Evolutionary conservation across 1,139 yeast species (phyloP).

Genomic region (Saccharomyces hybrid): DNA sequence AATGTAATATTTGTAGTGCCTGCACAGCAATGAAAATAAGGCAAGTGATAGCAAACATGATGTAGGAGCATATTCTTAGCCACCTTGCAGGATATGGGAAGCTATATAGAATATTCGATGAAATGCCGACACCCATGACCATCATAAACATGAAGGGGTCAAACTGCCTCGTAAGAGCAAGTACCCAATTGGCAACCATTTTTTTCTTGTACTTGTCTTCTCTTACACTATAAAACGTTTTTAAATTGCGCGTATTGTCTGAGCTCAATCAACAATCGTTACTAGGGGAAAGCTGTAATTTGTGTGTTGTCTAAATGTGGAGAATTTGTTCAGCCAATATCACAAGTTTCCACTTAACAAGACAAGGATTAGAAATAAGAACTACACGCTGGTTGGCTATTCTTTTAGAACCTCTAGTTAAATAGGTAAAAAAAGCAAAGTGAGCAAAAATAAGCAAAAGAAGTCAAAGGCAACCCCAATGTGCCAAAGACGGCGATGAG

Average conservation of each 20-base stretch:
- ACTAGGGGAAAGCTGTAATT: neutral
- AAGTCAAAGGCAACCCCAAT: neutral
- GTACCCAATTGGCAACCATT: neutral
- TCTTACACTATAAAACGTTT: neutral
- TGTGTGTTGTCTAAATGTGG: neutral
- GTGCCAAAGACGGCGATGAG: neutral
- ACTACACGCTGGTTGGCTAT: neutral
- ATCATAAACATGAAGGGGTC: constrained; percentile 60
- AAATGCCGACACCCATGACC: constrained; percentile 82
- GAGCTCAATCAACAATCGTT: neutral
- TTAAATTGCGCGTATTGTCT: neutral
- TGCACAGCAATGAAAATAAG: constrained; percentile 40
- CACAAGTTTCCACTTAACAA: neutral
- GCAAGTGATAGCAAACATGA: constrained; percentile 51
- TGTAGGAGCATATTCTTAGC: constrained; percentile 51
- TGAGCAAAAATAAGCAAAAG: neutral
- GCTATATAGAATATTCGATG: constrained; percentile 48
- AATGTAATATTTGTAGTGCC: constrained; percentile 22
- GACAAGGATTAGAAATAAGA: neutral
- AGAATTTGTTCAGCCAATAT: neutral
- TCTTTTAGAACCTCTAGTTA: neutral
- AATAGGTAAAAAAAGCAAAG: neutral
- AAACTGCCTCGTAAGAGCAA: constrained; percentile 25
- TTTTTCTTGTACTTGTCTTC: neutral
- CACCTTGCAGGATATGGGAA: constrained; percentile 61